These are phyloP conservation scores for Lupinus albus DNA, from an alignment of 306 rosid species.

Conservation along the genomic window DNA sequence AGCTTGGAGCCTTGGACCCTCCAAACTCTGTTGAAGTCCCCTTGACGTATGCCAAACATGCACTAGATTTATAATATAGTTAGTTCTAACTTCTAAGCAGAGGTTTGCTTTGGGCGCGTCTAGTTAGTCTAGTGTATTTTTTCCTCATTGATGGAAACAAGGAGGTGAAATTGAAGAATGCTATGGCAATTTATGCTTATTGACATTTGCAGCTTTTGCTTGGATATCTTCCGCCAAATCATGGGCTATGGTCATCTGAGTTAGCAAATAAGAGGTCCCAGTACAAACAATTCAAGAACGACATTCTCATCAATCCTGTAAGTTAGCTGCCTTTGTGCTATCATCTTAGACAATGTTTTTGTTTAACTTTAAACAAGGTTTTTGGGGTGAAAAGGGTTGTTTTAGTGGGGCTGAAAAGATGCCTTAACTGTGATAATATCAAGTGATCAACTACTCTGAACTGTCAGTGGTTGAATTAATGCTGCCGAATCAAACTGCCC, in stretches of 20 bases:
- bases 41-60: too few species aligned
- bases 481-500: not conserved
- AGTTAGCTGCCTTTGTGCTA: constrained; percentile 44
- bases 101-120: constrained; percentile 25
- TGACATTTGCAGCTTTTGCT: constrained; percentile 73
- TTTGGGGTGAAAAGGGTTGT: not conserved
- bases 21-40: too few species aligned
- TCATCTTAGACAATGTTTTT: not conserved
- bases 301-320: constrained; percentile 96
- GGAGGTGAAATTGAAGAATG: constrained; percentile 15
- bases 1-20: too few species aligned
- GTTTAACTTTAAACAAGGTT: not conserved
- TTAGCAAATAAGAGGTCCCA: constrained; percentile 89
- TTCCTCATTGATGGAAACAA: constrained; percentile 6
- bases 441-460: not conserved
- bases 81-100: not conserved
- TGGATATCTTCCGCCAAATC: constrained; percentile 85
- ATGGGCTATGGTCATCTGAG: constrained; percentile 83
- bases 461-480: constrained; percentile 15
- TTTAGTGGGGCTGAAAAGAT: not conserved
- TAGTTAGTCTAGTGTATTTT: constrained; percentile 19
- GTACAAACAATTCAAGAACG: constrained; percentile 88
- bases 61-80: too few species aligned
- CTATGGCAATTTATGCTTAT: constrained; percentile 36
- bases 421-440: constrained; percentile 6